Evolutionary conservation across 768 basidiomycete genomes (phyloP), one percentile per base, ranked within the genome.

Genomic region (Mycena metata): DNA sequence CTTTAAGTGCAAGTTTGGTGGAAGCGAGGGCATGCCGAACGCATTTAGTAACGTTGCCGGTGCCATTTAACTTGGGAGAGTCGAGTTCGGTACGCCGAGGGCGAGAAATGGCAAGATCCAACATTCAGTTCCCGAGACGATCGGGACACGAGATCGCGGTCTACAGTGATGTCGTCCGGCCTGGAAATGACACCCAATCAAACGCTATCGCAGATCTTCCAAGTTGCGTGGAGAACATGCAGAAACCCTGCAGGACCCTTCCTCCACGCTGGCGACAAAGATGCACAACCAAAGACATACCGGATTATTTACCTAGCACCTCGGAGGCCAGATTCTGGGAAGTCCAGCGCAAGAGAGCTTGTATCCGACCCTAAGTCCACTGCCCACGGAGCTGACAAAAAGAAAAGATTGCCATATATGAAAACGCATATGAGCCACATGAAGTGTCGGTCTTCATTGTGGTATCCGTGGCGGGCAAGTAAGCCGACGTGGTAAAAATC

Each of bases 41-140:
- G 19, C 23, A 39, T 33, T 23, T 21, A 21, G 56, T 39, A 47
- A 36, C 61, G 35, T 64, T 24, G 45, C n/a, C 54, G 35, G n/a
- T 57, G 36, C 3, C 50, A 30, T 54, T 12, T 43, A 45, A 47
- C 54, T 26, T 35, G 11, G 16, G 41, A 16, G 57, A 59, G 39
- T 39, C 3, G 7, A 50, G 41, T 19, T 61, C 66, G 66, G 66
- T 61, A 67, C 66, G 66, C 66, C 66, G 51, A 45, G 24, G 66
- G 39, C 30, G 30, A 30, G 23, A 46, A 52, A 60, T 52, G 57
- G 54, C 39, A 39, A 39, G 39, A 39, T 39, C 6, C 30, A 30
- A 30, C 6, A 30, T 30, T 30, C 30, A 30, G 30, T 30, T 30
- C 30, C 30, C 30, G 30, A 30, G 39, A 15, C 5, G 10, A 11